phyloP scores from a whole-genome alignment of 2,329 filamentous ascomycete genomes.

The Colletotrichum lindemuthianum region DNA sequence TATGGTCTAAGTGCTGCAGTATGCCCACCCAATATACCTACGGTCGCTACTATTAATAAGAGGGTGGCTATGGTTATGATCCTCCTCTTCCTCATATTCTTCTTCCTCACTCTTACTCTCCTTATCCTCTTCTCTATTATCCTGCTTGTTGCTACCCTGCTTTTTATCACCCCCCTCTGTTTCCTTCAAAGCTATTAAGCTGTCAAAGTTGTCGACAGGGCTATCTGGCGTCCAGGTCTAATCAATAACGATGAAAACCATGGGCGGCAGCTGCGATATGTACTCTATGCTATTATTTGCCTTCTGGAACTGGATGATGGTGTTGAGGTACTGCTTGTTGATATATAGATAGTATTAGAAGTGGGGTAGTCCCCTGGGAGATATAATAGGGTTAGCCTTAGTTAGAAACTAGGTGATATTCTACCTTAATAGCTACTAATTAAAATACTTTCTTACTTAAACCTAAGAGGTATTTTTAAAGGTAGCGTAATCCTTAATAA shows the following conservation, averaged over 20 bases:
- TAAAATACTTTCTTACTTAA: neutral
- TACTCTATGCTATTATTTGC: neutral
- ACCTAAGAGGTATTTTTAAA: slow-evolving; percentile 13
- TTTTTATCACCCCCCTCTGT: neutral
- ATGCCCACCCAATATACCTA: slow-evolving; percentile 15
- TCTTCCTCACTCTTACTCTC: slow-evolving; percentile 1
- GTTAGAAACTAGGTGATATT: neutral
- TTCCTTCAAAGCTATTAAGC: neutral
- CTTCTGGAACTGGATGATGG: slow-evolving; percentile 6
- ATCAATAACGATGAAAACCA: slow-evolving; percentile 7
- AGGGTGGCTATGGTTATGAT: neutral
- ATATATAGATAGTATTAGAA: slow-evolving; percentile 21
- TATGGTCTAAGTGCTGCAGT: slow-evolving; percentile 6
- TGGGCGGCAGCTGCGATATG: neutral
- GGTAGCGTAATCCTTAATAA: slow-evolving; percentile 22
- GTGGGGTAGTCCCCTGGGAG: neutral
- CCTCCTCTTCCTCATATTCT: slow-evolving; percentile 5
- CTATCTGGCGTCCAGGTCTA: slow-evolving; percentile 3
- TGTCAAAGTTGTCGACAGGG: neutral
- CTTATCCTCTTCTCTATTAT: neutral
- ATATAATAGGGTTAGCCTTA: neutral
- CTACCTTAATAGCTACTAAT: neutral
- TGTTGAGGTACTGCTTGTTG: slow-evolving; percentile 9
- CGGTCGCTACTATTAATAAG: slow-evolving; percentile 10
- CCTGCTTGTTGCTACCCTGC: neutral